Conservation (phyloP, 1,139 yeast genomes). For the Candida gigantensis region DNA sequence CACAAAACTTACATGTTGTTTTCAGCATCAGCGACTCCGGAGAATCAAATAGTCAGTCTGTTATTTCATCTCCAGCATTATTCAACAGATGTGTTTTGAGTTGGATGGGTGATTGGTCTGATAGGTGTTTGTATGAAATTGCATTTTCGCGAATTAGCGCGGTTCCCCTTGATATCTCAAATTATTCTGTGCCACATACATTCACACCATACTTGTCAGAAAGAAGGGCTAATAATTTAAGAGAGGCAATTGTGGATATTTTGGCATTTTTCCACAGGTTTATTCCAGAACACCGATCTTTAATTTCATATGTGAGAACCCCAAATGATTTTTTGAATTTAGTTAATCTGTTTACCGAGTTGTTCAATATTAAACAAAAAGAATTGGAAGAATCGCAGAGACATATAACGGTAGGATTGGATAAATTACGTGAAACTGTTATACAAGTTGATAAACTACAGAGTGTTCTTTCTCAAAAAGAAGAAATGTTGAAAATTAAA, state of each 20-base stretch:
- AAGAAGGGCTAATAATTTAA: constrained; percentile 21
- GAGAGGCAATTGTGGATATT: constrained; percentile 51
- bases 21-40: constrained; percentile 70
- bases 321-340: constrained; percentile 57
- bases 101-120: constrained; percentile 89
- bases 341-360: constrained; percentile 44
- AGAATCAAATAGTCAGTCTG: constrained; percentile 32
- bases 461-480: constrained; percentile 54
- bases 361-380: constrained; percentile 45
- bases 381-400: constrained; percentile 68
- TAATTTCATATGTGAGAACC: constrained; percentile 12
- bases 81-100: constrained; percentile 87
- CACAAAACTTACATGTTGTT: constrained; percentile 77
- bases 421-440: constrained; percentile 76
- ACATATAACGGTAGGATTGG: constrained; percentile 73
- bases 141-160: constrained; percentile 41
- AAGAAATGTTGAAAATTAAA: constrained; percentile 49
- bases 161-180: constrained; percentile 55
- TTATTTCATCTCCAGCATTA: constrained; percentile 83
- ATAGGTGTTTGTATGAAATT: constrained; percentile 50
- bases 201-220: constrained; percentile 16
- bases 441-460: constrained; percentile 67
- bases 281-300: constrained; percentile 14
- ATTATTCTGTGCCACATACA: constrained; percentile 31
- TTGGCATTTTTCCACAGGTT: constrained; percentile 50